Percentiles rank a stretch among this genome's conserved stretches.
Conservation (phyloP, 495 filamentous ascomycete genomes). For the Polyplosphaeria fusca region DNA sequence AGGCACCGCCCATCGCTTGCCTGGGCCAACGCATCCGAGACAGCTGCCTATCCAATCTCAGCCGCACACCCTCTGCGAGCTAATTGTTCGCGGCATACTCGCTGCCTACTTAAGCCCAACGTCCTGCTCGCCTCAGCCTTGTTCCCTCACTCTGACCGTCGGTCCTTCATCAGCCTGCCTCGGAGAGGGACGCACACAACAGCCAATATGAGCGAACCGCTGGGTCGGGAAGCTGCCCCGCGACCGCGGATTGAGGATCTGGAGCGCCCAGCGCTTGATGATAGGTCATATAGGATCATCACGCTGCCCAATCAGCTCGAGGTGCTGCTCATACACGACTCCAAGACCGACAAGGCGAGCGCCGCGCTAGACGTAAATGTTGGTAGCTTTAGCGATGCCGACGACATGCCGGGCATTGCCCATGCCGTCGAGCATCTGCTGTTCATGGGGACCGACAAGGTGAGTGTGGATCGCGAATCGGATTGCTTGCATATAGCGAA, state of each 20-base stretch:
- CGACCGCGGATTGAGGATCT: constrained; percentile 69
- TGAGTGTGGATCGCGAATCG: constrained; percentile 43
- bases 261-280: constrained; percentile 83
- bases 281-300: constrained; percentile 85
- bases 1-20: not conserved
- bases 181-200: constrained; percentile 4
- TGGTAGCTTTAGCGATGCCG: constrained; percentile 87
- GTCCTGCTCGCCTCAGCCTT: constrained; percentile 7
- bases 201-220: constrained; percentile 29
- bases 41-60: not conserved
- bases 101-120: constrained; percentile 10
- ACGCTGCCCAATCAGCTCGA: constrained; percentile 86
- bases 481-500: not conserved
- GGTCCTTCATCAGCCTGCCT: constrained; percentile 3
- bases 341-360: constrained; percentile 93
- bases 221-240: constrained; percentile 38
- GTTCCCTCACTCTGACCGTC: not conserved
- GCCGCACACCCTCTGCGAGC: constrained; percentile 1
- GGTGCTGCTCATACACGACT: constrained; percentile 88
- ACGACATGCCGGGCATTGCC: constrained; percentile 89
- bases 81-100: not conserved
- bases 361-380: constrained; percentile 95
- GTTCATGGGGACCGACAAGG: constrained; percentile 99
- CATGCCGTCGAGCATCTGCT: constrained; percentile 90
- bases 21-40: too few species aligned